A percentile compares a stretch with the other conserved stretches of the same genome.
phyloP scores from a whole-genome alignment of 2,329 filamentous ascomycete species.

The Cladosporium sp. region DNA sequence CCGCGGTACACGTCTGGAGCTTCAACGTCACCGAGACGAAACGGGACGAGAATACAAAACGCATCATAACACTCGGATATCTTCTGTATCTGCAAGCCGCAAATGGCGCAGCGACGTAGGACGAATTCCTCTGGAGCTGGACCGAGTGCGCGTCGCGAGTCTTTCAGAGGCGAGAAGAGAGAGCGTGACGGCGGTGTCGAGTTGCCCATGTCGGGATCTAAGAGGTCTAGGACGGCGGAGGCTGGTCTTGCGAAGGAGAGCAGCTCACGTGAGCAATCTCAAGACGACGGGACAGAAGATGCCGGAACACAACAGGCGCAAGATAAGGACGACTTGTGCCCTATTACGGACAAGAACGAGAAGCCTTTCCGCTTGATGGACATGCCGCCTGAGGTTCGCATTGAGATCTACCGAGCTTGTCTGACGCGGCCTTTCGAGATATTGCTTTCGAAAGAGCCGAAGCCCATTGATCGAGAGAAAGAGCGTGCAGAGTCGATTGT shows the following conservation, averaged over 20 bases:
- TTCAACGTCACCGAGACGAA: constrained; percentile 1
- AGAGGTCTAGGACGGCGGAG: constrained; percentile 13
- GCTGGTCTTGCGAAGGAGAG: constrained; percentile 8
- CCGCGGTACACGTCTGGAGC: background rate
- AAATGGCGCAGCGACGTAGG: constrained; percentile 10
- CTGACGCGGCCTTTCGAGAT: constrained; percentile 38
- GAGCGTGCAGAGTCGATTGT: background rate
- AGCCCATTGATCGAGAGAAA: constrained; percentile 12
- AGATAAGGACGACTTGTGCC: background rate
- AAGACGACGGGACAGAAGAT: background rate
- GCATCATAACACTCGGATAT: background rate
- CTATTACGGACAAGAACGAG: constrained; percentile 15
- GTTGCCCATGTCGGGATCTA: background rate
- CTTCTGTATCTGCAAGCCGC: background rate
- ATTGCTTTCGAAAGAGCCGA: constrained; percentile 33
- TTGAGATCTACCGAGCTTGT: constrained; percentile 47
- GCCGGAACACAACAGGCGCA: background rate
- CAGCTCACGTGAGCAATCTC: background rate
- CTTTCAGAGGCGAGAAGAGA: constrained; percentile 16
- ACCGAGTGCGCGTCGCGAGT: background rate
- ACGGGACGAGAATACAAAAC: background rate
- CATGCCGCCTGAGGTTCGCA: constrained; percentile 50
- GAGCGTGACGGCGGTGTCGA: constrained; percentile 3
- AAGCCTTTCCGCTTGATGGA: constrained; percentile 44
- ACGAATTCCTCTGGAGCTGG: constrained; percentile 5